Evolutionary conservation across 2,329 filamentous ascomycete genomes (phyloP).

Genomic region (Zymoseptoria passerinii): DNA sequence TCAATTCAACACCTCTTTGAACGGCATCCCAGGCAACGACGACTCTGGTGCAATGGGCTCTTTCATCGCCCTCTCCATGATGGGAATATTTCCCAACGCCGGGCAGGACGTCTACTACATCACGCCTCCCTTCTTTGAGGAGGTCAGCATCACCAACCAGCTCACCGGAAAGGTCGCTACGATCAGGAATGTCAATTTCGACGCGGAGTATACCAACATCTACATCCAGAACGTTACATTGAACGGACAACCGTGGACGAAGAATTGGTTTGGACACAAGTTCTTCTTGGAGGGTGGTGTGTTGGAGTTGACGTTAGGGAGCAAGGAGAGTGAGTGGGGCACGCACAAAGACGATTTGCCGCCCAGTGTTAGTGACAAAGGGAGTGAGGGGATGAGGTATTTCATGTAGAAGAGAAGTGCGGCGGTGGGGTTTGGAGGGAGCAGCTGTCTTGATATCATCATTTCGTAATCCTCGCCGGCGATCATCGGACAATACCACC

Average conservation of each 20-base stretch:
- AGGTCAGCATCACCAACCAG: constrained; percentile 33
- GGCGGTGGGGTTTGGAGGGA: no score
- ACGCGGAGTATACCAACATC: constrained; percentile 34
- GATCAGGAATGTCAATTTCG: constrained; percentile 36
- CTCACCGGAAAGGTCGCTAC: constrained; percentile 36
- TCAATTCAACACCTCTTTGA: constrained; percentile 35
- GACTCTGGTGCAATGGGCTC: constrained; percentile 40
- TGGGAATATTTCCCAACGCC: constrained; percentile 40
- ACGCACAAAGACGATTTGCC: constrained; percentile 35
- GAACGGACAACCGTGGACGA: constrained; percentile 35
- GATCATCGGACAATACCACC: neutral
- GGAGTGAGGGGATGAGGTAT: constrained; percentile 1
- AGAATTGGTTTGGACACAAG: constrained; percentile 39
- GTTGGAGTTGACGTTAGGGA: constrained; percentile 36
- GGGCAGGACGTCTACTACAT: constrained; percentile 43
- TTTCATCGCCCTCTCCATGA: constrained; percentile 37
- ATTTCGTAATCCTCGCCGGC: neutral
- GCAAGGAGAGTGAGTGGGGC: constrained; percentile 38
- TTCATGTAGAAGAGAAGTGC: constrained; percentile 3
- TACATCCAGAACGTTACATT: constrained; percentile 39
- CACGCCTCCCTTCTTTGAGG: constrained; percentile 39
- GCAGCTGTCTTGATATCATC: neutral
- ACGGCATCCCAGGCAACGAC: constrained; percentile 40
- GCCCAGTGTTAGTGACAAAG: constrained; percentile 27
- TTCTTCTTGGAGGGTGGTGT: constrained; percentile 39